Base-by-base conservation (phyloP, 1,284 basidiomycete species). In the Dichomitus squalens region DNA sequence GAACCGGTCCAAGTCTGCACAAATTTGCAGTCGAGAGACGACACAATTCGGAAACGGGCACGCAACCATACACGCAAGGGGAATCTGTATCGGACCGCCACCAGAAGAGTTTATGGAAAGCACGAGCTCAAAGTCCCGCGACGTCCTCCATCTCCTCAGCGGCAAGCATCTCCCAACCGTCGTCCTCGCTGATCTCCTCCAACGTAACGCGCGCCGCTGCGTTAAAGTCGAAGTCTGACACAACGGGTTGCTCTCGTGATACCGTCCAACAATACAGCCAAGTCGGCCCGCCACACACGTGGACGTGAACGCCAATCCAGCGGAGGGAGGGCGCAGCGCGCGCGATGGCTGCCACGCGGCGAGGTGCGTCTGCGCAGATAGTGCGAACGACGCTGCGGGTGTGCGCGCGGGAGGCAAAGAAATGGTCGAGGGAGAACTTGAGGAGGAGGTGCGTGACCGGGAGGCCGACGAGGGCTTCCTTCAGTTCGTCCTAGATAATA, bases 331-430 rank as follows among this genome's bases (percentile, higher is more conserved):
- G 47, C 12, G 20, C 47, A 20, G 48, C 48, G 16, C 23, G 40
- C 11, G 53, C 48, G 23, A 55, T n/a, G 11, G 25, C 33, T 1
- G 40, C 40, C 1, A 48, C 48, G 23, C 48, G 53, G n/a, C 39
- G 31, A 40, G 23, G 44, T 1, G 53, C 48, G 16, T 44, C 39
- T 7, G 47, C 18, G 34, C 47, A 48, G 47, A 55, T 14, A 12
- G 47, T 35, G 48, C 48, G 53, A 23, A 55, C 48, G 53, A 55
- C 34, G 9, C 23, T 23, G 39, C 53, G 53, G n/a, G 48, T 55
- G 53, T 50, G 33, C 23, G 14, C 25, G 31, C 47, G 36, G 11
- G 53, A 33, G 3, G 53, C 53, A 48, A 31, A 33, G 53, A 55
- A 55, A 40, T 49, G 53, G 27, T 29, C 29, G 47, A 55, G 34